Base-by-base conservation (phyloP, 768 basidiomycete species). In the Mycena crocata region DNA sequence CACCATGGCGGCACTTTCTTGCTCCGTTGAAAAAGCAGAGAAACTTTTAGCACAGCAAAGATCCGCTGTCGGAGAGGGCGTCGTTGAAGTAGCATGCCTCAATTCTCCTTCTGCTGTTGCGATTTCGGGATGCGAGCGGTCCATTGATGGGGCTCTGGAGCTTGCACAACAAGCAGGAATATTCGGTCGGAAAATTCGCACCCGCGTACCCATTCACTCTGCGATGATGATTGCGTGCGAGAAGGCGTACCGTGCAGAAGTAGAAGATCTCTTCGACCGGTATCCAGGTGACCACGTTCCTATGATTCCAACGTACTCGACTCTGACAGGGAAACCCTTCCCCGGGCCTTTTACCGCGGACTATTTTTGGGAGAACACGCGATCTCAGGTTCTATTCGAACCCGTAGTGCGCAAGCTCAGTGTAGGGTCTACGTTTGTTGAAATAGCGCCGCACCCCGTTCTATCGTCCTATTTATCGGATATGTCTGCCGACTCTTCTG, bases 1-100 rank as follows among this genome's bases (percentile, higher is more conserved):
- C 0, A 75, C 79, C 1, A 86, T 86, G 85, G 84, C 82, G 1
- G 85, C 83, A 8, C 54, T 85, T 13, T 72, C 75, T 0, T 84
- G 84, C 68, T 69, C 64, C 24, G 61, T 74, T 3, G 69, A 73
- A 0, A 71, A 78, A 0, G 79, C 79, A 10, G 61, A 71, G 39
- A 58, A 55, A 4, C 66, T 83, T 15, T 73, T 82, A 58, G 61
- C 61, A 5, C 28, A 46, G 34, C 24, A 70, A 24, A 12, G 2
- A 39, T 63, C 51, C 28, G 37, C 37, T 28, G 35, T 14, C 21
- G 54, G 24, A 24, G 46, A 64, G 8, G 71, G 63, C 30, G 50
- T 73, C 19, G 69, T 83, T 35, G 80, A 82, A n/a, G 71, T 85
- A 26, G 83, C 79, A 1, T 83, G 82, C 66, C 80, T 77, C 72